Evolutionary conservation across 257 asterid genomes (phyloP), one percentile per base, ranked within the genome.

Genomic region (Fraxinus pennsylvanica): DNA sequence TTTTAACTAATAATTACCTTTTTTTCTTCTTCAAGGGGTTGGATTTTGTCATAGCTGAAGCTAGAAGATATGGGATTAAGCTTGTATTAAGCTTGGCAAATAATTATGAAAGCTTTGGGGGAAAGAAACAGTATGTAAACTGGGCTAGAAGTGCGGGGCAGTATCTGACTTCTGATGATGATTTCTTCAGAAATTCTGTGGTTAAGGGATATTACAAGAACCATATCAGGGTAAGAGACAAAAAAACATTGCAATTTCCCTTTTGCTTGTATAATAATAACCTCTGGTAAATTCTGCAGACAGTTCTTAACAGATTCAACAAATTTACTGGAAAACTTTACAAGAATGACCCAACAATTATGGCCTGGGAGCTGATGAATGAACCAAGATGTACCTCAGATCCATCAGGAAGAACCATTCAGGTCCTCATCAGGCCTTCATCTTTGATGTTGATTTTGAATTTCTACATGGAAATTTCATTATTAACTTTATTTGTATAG

Each of bases 301-400:
- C 82, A 75, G 87, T 95, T 85, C 81, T 95, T 15, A 91, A 88
- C 80, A 89, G 99, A 79, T 72, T 77, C 70, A 95, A 95, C 82
- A 87, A 87, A 30, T 72, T 82, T 17, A 90, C 74, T 61, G 91
- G 97, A 79, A 77, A 84, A 69, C 45, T 80, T 75, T 95, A 95
- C 92, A 93, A 88, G 89, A 88, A 93, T 87, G 99, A 95, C 68
- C 97, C 98, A 9, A 93, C 97, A 79, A 95, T 95, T 70, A 95
- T 95, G 99, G 98, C 99, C 0, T 95, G 99, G 99, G 99, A 95
- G 73, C 97, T 95, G 52, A 93, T 93, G 93, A 93, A 93, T 88
- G 97, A 95, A 84, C 97, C 98, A 6, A 88, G 98, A 85, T 95
- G 97, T 89, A 82, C 92, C 63, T 85, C 97, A 71, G 98, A 95